Percentiles rank a stretch among this genome's conserved stretches.
phyloP scores from a whole-genome alignment of 2,329 filamentous ascomycete species.

The Talaromyces rugulosus region DNA sequence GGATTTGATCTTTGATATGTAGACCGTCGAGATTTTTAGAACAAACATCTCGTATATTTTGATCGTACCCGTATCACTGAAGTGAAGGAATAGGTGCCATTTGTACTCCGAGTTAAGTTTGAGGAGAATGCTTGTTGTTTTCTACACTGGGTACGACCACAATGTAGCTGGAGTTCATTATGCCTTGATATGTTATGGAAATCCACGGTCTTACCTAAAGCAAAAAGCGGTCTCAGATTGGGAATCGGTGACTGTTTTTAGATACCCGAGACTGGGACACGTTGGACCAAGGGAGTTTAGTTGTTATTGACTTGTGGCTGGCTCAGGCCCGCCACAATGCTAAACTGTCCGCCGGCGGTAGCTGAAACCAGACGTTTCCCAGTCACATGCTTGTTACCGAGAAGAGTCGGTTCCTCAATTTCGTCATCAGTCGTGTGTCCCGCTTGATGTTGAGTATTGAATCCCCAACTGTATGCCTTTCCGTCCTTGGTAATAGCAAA shows the following conservation, averaged over 20 bases:
- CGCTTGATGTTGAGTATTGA: conserved; percentile 6
- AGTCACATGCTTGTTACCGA: background rate
- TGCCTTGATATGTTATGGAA: background rate
- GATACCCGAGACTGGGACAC: background rate
- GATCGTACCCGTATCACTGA: too few relatives aligned
- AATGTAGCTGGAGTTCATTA: background rate
- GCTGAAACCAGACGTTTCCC: background rate
- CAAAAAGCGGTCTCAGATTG: background rate
- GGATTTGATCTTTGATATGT: too few relatives aligned
- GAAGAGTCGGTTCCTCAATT: background rate
- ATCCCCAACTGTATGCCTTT: conserved; percentile 16
- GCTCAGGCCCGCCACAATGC: background rate
- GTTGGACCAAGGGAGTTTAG: background rate
- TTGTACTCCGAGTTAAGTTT: background rate
- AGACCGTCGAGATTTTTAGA: too few relatives aligned
- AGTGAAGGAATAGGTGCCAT: background rate
- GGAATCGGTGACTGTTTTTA: too few relatives aligned
- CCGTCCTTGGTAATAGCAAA: conserved; percentile 14
- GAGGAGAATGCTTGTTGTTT: background rate
- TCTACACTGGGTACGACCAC: background rate
- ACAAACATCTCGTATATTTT: too few relatives aligned
- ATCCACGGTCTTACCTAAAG: background rate
- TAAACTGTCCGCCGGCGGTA: background rate
- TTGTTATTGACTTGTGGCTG: background rate
- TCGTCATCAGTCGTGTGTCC: background rate